These are phyloP conservation scores for Cladosporium sp. DNA, from an alignment of 2,329 filamentous ascomycete genomes.

Conservation along the genomic window DNA sequence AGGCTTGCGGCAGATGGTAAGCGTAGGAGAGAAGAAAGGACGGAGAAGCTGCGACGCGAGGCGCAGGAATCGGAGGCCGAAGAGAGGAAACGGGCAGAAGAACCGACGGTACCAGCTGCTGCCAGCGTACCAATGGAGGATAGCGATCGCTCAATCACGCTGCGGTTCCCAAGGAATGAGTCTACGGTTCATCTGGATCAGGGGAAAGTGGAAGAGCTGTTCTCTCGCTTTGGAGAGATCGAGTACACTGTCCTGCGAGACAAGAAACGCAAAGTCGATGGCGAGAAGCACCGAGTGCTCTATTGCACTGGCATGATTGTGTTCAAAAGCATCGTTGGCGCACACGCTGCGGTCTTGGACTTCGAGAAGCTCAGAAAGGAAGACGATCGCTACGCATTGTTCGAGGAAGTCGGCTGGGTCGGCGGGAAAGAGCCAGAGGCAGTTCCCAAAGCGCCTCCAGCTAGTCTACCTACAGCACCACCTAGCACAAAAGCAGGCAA, in stretches of 20 bases:
- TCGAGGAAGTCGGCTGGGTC: slow-evolving; percentile 55
- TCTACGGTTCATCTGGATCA: slow-evolving; percentile 38
- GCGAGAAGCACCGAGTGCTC: slow-evolving; percentile 25
- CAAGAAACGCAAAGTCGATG: slow-evolving; percentile 42
- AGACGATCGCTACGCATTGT: slow-evolving; percentile 43
- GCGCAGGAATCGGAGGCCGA: slow-evolving; percentile 42
- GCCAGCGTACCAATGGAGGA: slow-evolving; percentile 37
- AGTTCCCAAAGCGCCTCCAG: slow-evolving; percentile 21
- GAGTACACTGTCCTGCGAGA: slow-evolving; percentile 55
- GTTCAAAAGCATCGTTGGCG: slow-evolving; percentile 54
- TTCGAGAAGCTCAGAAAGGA: slow-evolving; percentile 24
- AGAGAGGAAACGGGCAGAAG: slow-evolving; percentile 35
- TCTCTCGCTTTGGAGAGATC: slow-evolving; percentile 53
- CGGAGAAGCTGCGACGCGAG: slow-evolving; percentile 51
- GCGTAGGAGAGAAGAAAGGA: slow-evolving; percentile 52
- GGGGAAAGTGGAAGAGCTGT: slow-evolving; percentile 44
- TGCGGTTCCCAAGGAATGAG: slow-evolving; percentile 39
- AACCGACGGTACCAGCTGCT: neutral
- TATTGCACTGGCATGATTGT: slow-evolving; percentile 52
- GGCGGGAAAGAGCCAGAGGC: slow-evolving; percentile 49
- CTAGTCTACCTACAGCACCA: slow-evolving; percentile 37
- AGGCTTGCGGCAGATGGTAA: slow-evolving; percentile 46
- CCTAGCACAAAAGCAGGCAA: slow-evolving; percentile 23
- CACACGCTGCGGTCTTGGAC: slow-evolving; percentile 54
- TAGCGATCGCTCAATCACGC: slow-evolving; percentile 55